These are phyloP conservation scores for Hypoxylon subgilvum DNA, from an alignment of 495 filamentous ascomycete genomes.

Conservation along the genomic window DNA sequence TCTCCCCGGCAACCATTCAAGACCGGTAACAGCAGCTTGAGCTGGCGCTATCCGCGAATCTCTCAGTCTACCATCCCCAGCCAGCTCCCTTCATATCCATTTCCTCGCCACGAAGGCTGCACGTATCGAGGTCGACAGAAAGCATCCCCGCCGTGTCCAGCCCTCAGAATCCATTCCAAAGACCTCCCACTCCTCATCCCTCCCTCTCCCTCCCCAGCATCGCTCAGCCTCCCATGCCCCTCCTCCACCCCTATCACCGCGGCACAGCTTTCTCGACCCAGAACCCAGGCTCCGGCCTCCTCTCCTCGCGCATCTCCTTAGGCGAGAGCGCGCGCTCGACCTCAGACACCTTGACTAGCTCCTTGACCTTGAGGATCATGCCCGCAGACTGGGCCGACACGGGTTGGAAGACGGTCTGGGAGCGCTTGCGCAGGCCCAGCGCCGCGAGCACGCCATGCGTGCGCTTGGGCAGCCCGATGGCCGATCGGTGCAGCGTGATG, in stretches of 20 bases:
- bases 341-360: slow-evolving; percentile 86
- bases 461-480: slow-evolving; percentile 87
- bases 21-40: too few relatives aligned
- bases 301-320: slow-evolving; percentile 72
- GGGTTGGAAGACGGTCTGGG: slow-evolving; percentile 89
- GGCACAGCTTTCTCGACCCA: slow-evolving; percentile 74
- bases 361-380: slow-evolving; percentile 97
- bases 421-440: slow-evolving; percentile 86
- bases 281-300: slow-evolving; percentile 83
- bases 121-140: too few relatives aligned
- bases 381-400: slow-evolving; percentile 84
- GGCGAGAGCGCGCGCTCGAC: slow-evolving; percentile 74
- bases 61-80: too few relatives aligned
- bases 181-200: neutral
- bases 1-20: too few relatives aligned
- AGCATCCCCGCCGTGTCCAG: too few relatives aligned
- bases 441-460: slow-evolving; percentile 84
- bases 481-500: slow-evolving; percentile 89
- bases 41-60: too few relatives aligned
- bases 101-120: too few relatives aligned
- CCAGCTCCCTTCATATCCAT: too few relatives aligned
- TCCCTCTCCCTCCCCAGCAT: slow-evolving; percentile 1
- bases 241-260: slow-evolving; percentile 19
- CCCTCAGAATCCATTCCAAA: too few relatives aligned
- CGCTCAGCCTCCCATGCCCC: neutral